phyloP scores from a whole-genome alignment of 169 alveolate genomes.

The Babesia bigemina region DNA sequence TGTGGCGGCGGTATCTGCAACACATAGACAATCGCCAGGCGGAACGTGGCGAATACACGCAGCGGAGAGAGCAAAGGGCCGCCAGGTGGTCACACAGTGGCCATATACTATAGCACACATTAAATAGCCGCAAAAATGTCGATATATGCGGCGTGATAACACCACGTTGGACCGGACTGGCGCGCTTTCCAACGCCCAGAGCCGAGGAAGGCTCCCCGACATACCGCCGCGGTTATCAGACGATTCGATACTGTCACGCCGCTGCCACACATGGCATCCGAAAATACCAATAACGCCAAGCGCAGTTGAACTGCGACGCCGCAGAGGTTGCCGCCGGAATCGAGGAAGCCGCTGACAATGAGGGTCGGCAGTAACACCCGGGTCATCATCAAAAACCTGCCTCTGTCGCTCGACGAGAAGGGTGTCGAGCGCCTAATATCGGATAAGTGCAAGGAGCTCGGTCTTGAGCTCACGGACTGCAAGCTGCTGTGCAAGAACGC shows the following conservation, averaged over 20 bases:
- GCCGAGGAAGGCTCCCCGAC: constrained; percentile 3
- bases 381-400: constrained; percentile 57
- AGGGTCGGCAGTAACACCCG: constrained; percentile 52
- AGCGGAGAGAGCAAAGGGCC: too few relatives aligned
- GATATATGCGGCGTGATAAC: too few relatives aligned
- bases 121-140: too few relatives aligned
- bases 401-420: constrained; percentile 46
- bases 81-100: too few relatives aligned
- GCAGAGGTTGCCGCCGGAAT: too few relatives aligned
- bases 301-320: too few relatives aligned
- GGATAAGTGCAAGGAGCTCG: constrained; percentile 58
- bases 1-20: too few relatives aligned
- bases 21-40: too few relatives aligned
- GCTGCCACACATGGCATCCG: too few relatives aligned
- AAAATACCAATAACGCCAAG: too few relatives aligned
- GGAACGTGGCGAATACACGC: too few relatives aligned
- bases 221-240: neutral
- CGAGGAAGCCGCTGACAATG: constrained; percentile 1
- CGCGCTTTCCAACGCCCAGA: neutral
- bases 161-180: neutral
- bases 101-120: too few relatives aligned
- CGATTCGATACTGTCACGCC: neutral
- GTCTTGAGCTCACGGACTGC: constrained; percentile 48
- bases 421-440: constrained; percentile 37
- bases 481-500: constrained; percentile 47